These are phyloP conservation scores for Phytophthora foliorum DNA, from an alignment of 352 stramenopile species.

Conservation along the genomic window DNA sequence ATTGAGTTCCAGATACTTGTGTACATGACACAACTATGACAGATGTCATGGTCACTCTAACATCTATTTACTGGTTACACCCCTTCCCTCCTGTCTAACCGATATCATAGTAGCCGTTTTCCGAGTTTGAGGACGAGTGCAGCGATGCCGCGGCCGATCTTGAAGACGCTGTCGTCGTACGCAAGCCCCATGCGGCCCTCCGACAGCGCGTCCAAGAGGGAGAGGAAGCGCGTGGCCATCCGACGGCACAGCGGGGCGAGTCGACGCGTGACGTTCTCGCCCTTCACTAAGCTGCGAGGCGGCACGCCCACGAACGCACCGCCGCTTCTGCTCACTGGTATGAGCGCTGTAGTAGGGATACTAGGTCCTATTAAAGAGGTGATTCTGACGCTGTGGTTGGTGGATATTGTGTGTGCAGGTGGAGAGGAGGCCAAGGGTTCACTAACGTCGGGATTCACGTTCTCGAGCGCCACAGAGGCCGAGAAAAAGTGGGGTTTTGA, in stretches of 20 bases:
- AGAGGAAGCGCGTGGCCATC: constrained; percentile 32
- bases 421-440: constrained; percentile 23
- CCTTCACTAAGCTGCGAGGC: constrained; percentile 66
- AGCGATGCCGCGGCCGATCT: constrained; percentile 61
- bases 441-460: constrained; percentile 49
- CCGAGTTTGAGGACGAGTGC: not conserved
- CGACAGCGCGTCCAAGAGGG: constrained; percentile 26
- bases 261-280: constrained; percentile 81
- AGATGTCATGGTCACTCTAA: not conserved
- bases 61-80: not conserved
- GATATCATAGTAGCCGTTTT: not conserved
- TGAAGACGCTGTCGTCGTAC: constrained; percentile 62
- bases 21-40: not conserved
- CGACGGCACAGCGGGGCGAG: constrained; percentile 30
- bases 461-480: constrained; percentile 40
- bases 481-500: constrained; percentile 42
- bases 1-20: too few species aligned
- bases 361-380: too few species aligned
- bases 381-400: not conserved
- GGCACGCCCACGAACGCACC: constrained; percentile 16
- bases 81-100: not conserved
- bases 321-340: constrained; percentile 29
- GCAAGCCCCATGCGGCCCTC: constrained; percentile 27
- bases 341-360: not conserved
- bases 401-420: constrained; percentile 22